phyloP scores from a whole-genome alignment of 169 alveolate genomes.

The Plasmodium chabaudi region DNA sequence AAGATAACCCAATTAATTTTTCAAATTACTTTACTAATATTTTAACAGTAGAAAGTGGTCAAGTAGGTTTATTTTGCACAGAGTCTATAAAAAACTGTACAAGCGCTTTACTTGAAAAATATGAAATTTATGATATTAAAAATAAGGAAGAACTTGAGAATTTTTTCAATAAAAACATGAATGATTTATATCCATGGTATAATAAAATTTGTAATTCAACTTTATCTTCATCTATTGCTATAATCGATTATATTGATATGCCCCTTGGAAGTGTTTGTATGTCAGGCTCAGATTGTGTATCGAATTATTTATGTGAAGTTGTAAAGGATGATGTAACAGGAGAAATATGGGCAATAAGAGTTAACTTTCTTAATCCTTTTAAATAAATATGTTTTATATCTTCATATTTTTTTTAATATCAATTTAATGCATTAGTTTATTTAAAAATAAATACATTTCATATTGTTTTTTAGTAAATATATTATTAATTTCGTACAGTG shows the following conservation, averaged over 20 bases:
- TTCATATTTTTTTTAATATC: not conserved
- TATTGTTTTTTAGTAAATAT: too few species aligned
- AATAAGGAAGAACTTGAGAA: slow-evolving; percentile 50
- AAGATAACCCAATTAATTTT: not conserved
- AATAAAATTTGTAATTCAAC: slow-evolving; percentile 71
- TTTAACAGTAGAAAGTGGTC: slow-evolving; percentile 78
- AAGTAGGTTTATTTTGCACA: slow-evolving; percentile 80
- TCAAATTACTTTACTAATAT: slow-evolving; percentile 63
- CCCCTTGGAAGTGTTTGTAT: slow-evolving; percentile 76
- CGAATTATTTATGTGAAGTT: slow-evolving; percentile 73
- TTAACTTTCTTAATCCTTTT: slow-evolving; percentile 65
- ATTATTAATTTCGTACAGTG: too few species aligned
- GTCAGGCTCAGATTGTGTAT: slow-evolving; percentile 61
- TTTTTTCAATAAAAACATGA: slow-evolving; percentile 44
- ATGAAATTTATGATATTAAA: slow-evolving; percentile 18
- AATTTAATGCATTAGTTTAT: not conserved
- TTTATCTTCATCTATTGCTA: slow-evolving; percentile 43
- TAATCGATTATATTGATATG: slow-evolving; percentile 64
- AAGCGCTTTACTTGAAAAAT: slow-evolving; percentile 28
- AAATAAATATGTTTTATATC: slow-evolving; percentile 3
- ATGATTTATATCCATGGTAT: slow-evolving; percentile 65
- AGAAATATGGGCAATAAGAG: slow-evolving; percentile 75
- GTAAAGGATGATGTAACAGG: slow-evolving; percentile 69
- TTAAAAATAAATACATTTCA: too few species aligned
- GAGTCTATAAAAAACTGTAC: slow-evolving; percentile 77